Evolutionary conservation across 495 filamentous ascomycete species (phyloP).

Genomic region (Lepidopterella palustris): DNA sequence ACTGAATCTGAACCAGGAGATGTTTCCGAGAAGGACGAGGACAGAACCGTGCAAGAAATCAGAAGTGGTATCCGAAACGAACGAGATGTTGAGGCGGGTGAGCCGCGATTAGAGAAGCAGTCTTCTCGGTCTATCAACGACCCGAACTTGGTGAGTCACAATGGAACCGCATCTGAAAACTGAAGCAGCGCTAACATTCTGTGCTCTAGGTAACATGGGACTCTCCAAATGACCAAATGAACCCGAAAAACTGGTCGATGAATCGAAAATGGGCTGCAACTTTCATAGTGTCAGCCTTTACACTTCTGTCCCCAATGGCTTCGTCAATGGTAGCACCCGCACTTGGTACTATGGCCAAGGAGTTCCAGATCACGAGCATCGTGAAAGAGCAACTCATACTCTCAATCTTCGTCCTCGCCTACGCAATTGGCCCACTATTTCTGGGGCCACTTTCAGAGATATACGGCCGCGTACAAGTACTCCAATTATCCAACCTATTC

Average conservation of each 20-base stretch:
- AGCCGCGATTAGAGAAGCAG: slow-evolving; percentile 25
- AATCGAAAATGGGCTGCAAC: slow-evolving; percentile 62
- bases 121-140: slow-evolving; percentile 30
- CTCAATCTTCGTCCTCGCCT: slow-evolving; percentile 71
- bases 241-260: slow-evolving; percentile 40
- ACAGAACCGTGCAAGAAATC: slow-evolving; percentile 28
- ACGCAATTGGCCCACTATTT: slow-evolving; percentile 51
- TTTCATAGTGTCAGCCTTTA: slow-evolving; percentile 42
- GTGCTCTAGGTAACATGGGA: slow-evolving; percentile 35
- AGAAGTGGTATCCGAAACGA: slow-evolving; percentile 29
- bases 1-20: background rate
- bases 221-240: slow-evolving; percentile 35
- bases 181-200: background rate
- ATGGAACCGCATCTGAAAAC: background rate
- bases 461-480: slow-evolving; percentile 36
- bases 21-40: slow-evolving; percentile 10
- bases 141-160: slow-evolving; percentile 31
- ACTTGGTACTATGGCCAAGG: slow-evolving; percentile 47
- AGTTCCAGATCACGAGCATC: slow-evolving; percentile 54
- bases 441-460: slow-evolving; percentile 39
- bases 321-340: slow-evolving; percentile 71
- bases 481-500: slow-evolving; percentile 38
- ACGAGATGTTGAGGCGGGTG: slow-evolving; percentile 32
- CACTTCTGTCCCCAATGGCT: slow-evolving; percentile 66
- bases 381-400: slow-evolving; percentile 55